Base-by-base conservation (phyloP, 1,284 basidiomycete species). In the Puccinia hordei region DNA sequence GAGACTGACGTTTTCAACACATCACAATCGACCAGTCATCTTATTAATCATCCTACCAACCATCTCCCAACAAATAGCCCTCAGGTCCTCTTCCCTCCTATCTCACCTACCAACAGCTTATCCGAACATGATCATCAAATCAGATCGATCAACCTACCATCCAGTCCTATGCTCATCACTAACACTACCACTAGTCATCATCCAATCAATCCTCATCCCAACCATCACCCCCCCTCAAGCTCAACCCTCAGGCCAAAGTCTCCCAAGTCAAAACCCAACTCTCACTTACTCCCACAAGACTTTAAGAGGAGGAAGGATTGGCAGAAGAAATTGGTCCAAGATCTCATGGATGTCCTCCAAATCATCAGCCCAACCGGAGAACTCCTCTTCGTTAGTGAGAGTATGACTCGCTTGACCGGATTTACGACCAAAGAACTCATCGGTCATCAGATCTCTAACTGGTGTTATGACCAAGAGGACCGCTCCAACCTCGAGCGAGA, bases 241-340 rank as follows among this genome's bases (percentile, higher is more conserved):
- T 41, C 12, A 12, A 57, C n/a, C 55, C 8, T n/a, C 6, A 57
- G n/a, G 24, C 22, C 24, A n/a, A 57, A 57, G 55, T 57, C 61
- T 35, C 61, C 30, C 61, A 35, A 65, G 19, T 17, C 61, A 8
- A 65, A 65, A 35, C 19, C 61, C 9, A 65, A 1, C 6, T 46
- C 12, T 49, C 22, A 8, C 19, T 3, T 49, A 27, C 73, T 65
- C 30, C 35, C 75, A 44, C 75, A 78, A 46, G 75, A 78, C 53
- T 78, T 78, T 22, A 55, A 17, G 10, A 33, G 41, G 24, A 22
- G 75, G 44, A 78, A 78, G 24, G 75, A 65, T 44, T 78, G 75
- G 75, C 46, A 63, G 0, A 68, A 78, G 33, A 53, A 30, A 27
- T 30, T 78, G 46, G 44, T 78, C 17, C 65, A 78, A 55, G 75